Conservation (phyloP, 306 rosid species). For the Medicago lupulina region DNA sequence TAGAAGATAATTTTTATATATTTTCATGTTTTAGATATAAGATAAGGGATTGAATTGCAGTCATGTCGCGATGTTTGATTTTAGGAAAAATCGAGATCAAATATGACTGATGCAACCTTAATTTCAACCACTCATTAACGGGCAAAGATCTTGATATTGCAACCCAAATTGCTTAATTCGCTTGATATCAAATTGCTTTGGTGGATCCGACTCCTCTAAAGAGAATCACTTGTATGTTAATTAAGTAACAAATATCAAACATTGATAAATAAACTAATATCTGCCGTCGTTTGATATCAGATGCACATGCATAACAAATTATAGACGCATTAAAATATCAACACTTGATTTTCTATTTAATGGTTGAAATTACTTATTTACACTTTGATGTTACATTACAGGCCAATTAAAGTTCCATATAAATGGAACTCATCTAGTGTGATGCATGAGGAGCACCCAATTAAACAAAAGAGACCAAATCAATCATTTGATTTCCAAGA, state of each 20-base stretch:
- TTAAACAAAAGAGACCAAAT: constrained; percentile 53
- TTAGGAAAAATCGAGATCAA: background rate
- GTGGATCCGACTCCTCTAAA: background rate
- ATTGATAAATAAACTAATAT: background rate
- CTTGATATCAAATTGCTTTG: too few species aligned
- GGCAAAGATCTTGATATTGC: background rate
- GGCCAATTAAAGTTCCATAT: constrained; percentile 79
- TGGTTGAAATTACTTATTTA: background rate
- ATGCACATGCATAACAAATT: background rate
- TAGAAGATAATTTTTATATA: background rate
- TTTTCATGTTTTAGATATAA: too few species aligned
- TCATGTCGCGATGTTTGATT: background rate
- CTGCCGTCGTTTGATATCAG: background rate
- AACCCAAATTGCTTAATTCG: background rate
- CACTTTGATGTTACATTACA: constrained; percentile 46
- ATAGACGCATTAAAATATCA: background rate
- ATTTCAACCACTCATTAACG: background rate
- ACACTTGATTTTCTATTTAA: background rate
- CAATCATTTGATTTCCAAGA: constrained; percentile 57
- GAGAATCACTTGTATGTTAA: background rate
- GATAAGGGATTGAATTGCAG: background rate
- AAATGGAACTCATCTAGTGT: constrained; percentile 70
- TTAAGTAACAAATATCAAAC: background rate
- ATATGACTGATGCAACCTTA: background rate
- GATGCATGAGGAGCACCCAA: constrained; percentile 57